Percentiles rank a stretch among this genome's conserved stretches.
phyloP scores from a whole-genome alignment of 371 early-diverging fungal genomes.

The Mucor piriformis region DNA sequence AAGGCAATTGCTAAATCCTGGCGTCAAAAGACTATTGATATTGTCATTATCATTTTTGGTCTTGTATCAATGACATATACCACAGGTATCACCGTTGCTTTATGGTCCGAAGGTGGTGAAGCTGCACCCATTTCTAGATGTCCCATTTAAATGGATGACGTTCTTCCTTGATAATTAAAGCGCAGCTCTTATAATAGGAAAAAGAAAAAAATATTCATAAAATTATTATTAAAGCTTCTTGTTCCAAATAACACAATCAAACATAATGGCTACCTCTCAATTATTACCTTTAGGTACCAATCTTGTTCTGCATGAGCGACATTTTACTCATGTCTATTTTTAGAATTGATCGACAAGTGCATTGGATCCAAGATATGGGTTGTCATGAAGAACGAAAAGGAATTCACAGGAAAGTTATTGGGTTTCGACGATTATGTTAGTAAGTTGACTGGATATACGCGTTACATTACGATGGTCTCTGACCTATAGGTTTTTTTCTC shows the following conservation, averaged over 20 bases:
- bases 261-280: conserved; percentile 43
- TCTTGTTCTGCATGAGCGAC: too few relatives aligned
- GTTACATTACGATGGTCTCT: too few relatives aligned
- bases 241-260: background rate
- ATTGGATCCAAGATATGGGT: conserved; percentile 97
- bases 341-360: conserved; percentile 97
- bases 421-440: conserved; percentile 99
- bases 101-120: conserved; percentile 60
- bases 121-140: conserved; percentile 46
- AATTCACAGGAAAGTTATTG: conserved; percentile 91
- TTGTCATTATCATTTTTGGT: conserved; percentile 73
- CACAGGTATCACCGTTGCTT: conserved; percentile 71
- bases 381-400: conserved; percentile 94
- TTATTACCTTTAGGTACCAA: conserved; percentile 47
- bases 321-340: background rate
- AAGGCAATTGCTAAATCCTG: conserved; percentile 58
- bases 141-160: conserved; percentile 13
- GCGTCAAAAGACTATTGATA: conserved; percentile 50
- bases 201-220: background rate
- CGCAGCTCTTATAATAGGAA: background rate
- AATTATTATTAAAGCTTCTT: background rate
- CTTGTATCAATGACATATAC: conserved; percentile 75
- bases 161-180: background rate
- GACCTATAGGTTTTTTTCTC: too few relatives aligned
- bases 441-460: too few relatives aligned